Base-by-base conservation (phyloP, 106 monocot species). In the Dendrobium nobile region DNA sequence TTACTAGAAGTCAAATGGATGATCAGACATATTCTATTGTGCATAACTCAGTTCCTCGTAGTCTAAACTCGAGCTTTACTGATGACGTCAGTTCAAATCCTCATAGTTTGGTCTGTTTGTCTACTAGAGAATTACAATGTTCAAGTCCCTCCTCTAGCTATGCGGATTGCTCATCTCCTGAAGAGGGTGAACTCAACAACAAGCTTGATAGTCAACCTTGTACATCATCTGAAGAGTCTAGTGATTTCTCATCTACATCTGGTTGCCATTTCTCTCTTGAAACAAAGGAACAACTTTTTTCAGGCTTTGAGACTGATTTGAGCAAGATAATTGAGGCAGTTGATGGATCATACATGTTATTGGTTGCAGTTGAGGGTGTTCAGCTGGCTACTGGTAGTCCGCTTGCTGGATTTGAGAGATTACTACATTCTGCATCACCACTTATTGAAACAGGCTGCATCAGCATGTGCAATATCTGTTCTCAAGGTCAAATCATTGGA, bases 391-490 rank as follows among this genome's bases (percentile, higher is more conserved):
- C 67, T 68, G 93, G 87, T n/a, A 81, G 78, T 79, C 79, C 79
- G 15, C 19, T 93, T 80, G 90, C 96, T 72, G 87, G 88, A 79
- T 84, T 92, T 77, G 96, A 96, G 81, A 87, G 67, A 80, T 79
- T 96, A 61, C 47, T 90, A 47, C 80, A 41, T 77, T 88, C 82
- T 74, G 83, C 88, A n/a, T 90, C 96, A 78, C 96, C 96, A 45
- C 80, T 90, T 84, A 40, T 96, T 75, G 82, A 64, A 42, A 68
- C 70, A 33, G 43, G 48, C 56, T 79, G 55, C 9, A 56, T 79
- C 67, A 56, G 40, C 20, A 78, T 47, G n/a, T 85, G 82, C 79
- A 81, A 51, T 44, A 54, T 28, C 41, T 91, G 87, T 67, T 70
- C 37, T 22, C 67, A 59, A 56, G 75, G 80, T 77, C 77, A 85